Base-by-base conservation (phyloP, 345 rosid species). In the Salix koriyanagi region DNA sequence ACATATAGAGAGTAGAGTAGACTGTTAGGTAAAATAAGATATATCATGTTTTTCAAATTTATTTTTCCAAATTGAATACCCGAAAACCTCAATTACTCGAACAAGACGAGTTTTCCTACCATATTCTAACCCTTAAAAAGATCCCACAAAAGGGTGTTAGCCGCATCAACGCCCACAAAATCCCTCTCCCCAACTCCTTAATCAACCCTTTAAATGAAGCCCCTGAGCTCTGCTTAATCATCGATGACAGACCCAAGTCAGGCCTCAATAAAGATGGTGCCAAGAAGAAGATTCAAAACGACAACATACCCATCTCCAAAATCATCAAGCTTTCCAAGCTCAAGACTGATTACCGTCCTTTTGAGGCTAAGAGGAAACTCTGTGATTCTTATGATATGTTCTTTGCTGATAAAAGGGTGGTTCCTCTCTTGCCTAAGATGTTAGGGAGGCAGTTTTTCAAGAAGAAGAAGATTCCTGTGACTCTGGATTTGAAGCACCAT, bases 61-160 rank as follows among this genome's bases (percentile, higher is more conserved):
- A 30, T 2, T 84, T 77, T 34, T 69, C 86, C 7, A 88, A 82
- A 79, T 81, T 86, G 19, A 74, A 82, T 8, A 41, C 79, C 41
- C 85, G 84, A 73, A 91, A 92, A 39, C 88, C 92, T 25, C 94
- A 91, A 34, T 91, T 92, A 66, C 85, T 92, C 2, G 95, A 91
- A 69, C 81, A 84, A 44, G 97, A 92, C 76, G 97, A 91, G 79
- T 83, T 87, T 67, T 23, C 91, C 5, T 88, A 91, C 83, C 85
- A 91, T 18, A 42, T 89, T 48, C 56, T 88, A n/a, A 79, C 92
- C 23, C 83, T 91, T 34, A 89, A 91, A 80, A 92, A 92, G 82
- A 87, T 91, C 67, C 95, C 94, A 2, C 92, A 85, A 48, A 79
- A 82, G 3, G 76, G 74, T 3, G 62, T 70, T 9, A 73, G 76